A percentile compares a stretch with the other conserved stretches of the same genome.
phyloP scores from a whole-genome alignment of 345 rosid species.

The Citrus cavaleriei region DNA sequence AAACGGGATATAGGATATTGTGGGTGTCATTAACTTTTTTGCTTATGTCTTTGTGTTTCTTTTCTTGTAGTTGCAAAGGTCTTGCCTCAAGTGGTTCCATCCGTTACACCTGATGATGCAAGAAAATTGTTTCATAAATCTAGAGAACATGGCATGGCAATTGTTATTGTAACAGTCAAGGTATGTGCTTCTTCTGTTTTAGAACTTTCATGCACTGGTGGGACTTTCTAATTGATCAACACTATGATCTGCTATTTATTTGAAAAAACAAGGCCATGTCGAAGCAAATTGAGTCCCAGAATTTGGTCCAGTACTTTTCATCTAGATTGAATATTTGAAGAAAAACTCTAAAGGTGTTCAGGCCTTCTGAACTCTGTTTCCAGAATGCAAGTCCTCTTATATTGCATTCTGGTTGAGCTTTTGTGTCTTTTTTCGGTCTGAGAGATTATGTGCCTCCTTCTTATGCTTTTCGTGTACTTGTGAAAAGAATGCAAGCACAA shows the following conservation, averaged over 20 bases:
- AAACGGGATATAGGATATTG: not conserved
- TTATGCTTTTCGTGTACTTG: not conserved
- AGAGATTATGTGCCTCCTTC: not conserved
- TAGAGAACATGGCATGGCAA: conserved; percentile 23
- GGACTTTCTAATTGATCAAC: not conserved
- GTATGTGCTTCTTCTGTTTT: conserved; percentile 1
- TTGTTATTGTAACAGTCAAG: conserved; percentile 34
- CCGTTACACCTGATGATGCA: conserved; percentile 28
- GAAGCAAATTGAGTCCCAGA: not conserved
- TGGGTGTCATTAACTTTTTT: not conserved
- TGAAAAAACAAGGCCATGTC: not conserved
- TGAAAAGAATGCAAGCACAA: not conserved
- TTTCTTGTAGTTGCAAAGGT: conserved; percentile 26
- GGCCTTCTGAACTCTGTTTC: not conserved
- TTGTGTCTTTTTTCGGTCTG: not conserved
- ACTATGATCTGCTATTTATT: not conserved
- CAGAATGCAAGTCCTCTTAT: not conserved
- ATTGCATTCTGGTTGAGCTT: not conserved
- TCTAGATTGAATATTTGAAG: not conserved
- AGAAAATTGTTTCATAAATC: conserved; percentile 27
- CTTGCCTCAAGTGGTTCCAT: conserved; percentile 32
- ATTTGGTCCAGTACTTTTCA: not conserved
- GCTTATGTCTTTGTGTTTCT: not conserved
- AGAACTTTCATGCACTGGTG: not conserved
- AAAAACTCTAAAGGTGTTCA: not conserved